Percentiles rank a stretch among this genome's conserved stretches.
phyloP scores from a whole-genome alignment of 176 grass and related monocot species.

The Coix lacrymajobi region DNA sequence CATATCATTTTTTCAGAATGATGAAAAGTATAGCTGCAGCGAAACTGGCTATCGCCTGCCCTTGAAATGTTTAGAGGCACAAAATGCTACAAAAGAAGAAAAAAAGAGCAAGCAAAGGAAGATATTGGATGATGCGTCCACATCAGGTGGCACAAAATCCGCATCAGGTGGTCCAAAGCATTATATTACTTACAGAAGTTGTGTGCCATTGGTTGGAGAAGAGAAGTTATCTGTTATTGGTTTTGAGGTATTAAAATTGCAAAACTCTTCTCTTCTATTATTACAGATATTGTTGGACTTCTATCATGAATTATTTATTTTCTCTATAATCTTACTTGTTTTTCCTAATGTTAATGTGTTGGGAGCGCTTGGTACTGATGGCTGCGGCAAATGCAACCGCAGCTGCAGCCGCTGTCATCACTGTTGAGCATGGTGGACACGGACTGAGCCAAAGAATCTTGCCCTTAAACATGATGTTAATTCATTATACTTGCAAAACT shows the following conservation, averaged over 20 bases:
- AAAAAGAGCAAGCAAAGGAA: conserved; percentile 57
- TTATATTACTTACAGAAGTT: conserved; percentile 91
- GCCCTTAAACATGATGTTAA: background rate
- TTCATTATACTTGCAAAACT: background rate
- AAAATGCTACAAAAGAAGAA: conserved; percentile 48
- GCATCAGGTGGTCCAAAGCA: conserved; percentile 26
- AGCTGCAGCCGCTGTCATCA: background rate
- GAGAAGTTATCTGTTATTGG: conserved; percentile 84
- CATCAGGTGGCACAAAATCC: conserved; percentile 15
- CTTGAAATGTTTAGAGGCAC: conserved; percentile 64
- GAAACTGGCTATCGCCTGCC: conserved; percentile 92
- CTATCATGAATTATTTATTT: conserved; percentile 11
- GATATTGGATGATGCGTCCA: conserved; percentile 53
- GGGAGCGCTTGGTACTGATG: background rate
- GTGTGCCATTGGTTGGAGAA: conserved; percentile 62
- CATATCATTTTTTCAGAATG: conserved; percentile 42
- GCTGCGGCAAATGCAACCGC: background rate
- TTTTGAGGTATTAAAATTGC: conserved; percentile 74
- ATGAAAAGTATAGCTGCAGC: conserved; percentile 84
- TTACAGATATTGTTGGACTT: background rate
- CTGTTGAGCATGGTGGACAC: background rate
- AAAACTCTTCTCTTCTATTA: background rate
- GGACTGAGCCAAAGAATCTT: background rate
- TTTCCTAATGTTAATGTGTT: background rate
- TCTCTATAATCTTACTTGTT: background rate